phyloP scores from a whole-genome alignment of 1,284 basidiomycete genomes.

The Moesziomyces parantarcticus region DNA sequence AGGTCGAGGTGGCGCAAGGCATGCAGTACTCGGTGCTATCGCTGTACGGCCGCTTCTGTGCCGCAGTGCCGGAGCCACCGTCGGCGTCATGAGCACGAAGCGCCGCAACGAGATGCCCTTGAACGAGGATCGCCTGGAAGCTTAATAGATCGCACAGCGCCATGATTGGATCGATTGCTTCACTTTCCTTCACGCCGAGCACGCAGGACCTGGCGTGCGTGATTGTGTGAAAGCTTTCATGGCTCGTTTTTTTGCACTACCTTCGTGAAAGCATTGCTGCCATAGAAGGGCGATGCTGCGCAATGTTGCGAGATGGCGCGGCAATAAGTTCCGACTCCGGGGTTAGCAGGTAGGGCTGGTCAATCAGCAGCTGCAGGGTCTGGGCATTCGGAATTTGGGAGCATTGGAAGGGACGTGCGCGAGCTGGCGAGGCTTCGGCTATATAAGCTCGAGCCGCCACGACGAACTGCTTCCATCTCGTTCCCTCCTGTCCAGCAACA shows the following conservation, averaged over 20 bases:
- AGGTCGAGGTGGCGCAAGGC: conserved; percentile 77
- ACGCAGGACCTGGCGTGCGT: too few relatives aligned
- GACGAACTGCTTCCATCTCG: neutral
- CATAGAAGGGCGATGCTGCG: too few relatives aligned
- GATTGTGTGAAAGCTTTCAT: too few relatives aligned
- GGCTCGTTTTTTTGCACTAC: too few relatives aligned
- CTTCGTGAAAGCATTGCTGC: too few relatives aligned
- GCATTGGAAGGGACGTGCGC: conserved; percentile 2
- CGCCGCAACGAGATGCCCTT: neutral
- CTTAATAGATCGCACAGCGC: too few relatives aligned
- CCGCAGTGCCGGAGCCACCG: conserved; percentile 38
- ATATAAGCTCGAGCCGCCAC: conserved; percentile 1
- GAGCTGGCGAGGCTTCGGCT: conserved; percentile 1
- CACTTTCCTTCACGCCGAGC: too few relatives aligned
- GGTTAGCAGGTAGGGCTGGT: conserved; percentile 2
- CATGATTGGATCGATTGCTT: too few relatives aligned
- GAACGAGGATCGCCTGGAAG: too few relatives aligned
- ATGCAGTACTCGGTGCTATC: conserved; percentile 44
- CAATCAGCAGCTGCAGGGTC: conserved; percentile 17
- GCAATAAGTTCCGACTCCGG: conserved; percentile 8
- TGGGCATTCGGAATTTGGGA: neutral
- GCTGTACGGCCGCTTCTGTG: conserved; percentile 48
- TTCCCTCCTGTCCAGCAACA: neutral
- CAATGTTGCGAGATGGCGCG: neutral
- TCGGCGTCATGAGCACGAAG: neutral